These are phyloP conservation scores for Lodderomyces elongisporus DNA, from an alignment of 1,139 yeast genomes.

Conservation along the genomic window DNA sequence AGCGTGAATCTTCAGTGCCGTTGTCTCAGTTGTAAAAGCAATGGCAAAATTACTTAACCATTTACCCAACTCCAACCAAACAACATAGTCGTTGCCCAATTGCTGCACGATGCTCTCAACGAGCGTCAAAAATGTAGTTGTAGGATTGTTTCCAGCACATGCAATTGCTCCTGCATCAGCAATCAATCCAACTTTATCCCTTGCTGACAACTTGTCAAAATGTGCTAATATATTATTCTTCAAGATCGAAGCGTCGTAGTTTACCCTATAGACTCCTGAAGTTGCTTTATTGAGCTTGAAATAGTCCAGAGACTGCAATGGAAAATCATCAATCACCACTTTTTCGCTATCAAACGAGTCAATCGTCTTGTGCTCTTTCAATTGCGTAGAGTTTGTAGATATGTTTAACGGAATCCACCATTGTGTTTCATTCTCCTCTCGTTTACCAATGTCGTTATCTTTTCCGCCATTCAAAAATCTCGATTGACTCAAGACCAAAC, in stretches of 20 bases:
- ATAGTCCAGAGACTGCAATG: conserved; percentile 19
- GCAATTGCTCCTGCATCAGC: conserved; percentile 41
- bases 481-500: conserved; percentile 58
- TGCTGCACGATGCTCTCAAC: conserved; percentile 41
- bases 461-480: conserved; percentile 75
- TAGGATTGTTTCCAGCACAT: conserved; percentile 50
- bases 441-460: conserved; percentile 73
- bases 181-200: conserved; percentile 46
- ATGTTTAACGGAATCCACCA: conserved; percentile 76
- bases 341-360: conserved; percentile 22
- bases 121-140: conserved; percentile 42
- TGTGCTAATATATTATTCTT: conserved; percentile 38
- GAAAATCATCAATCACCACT: conserved; percentile 21
- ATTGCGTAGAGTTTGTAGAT: conserved; percentile 22
- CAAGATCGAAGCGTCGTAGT: conserved; percentile 50
- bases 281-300: conserved; percentile 62
- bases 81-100: conserved; percentile 47
- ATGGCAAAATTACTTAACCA: conserved; percentile 39
- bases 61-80: conserved; percentile 59
- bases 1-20: conserved; percentile 28
- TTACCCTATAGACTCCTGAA: conserved; percentile 63
- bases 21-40: conserved; percentile 46
- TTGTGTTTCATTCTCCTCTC: conserved; percentile 61
- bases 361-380: conserved; percentile 3
- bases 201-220: conserved; percentile 54